Evolutionary conservation across 441 rosid genomes (phyloP).

Genomic region (Gossypium lobatum): DNA sequence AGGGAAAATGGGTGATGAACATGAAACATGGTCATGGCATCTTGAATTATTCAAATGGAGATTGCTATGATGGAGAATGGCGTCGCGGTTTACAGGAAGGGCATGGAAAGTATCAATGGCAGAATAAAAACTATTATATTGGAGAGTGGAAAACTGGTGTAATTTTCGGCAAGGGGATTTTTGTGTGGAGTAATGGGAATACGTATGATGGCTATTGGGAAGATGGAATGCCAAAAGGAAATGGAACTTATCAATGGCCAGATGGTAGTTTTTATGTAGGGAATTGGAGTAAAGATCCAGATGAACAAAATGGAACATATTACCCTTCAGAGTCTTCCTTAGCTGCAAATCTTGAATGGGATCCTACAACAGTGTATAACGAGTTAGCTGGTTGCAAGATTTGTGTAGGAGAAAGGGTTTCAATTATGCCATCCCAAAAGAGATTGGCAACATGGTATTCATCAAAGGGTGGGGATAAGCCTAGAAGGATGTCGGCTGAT

Average conservation of each 20-base stretch:
- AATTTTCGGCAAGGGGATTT: slow-evolving; percentile 45
- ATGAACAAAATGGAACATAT: slow-evolving; percentile 50
- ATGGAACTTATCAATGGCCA: slow-evolving; percentile 45
- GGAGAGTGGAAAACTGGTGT: slow-evolving; percentile 56
- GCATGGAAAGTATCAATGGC: slow-evolving; percentile 59
- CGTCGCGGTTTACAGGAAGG: slow-evolving; percentile 51
- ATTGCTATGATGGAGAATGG: slow-evolving; percentile 66
- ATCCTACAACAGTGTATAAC: slow-evolving; percentile 36
- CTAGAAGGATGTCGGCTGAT: slow-evolving; percentile 52
- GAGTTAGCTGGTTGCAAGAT: slow-evolving; percentile 30
- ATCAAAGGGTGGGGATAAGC: slow-evolving; percentile 36
- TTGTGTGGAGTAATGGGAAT: slow-evolving; percentile 45
- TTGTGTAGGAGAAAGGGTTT: slow-evolving; percentile 37
- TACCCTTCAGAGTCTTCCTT: slow-evolving; percentile 28
- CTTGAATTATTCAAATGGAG: slow-evolving; percentile 46
- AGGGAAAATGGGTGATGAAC: slow-evolving; percentile 63
- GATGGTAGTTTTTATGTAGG: slow-evolving; percentile 58
- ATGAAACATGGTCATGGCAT: slow-evolving; percentile 61
- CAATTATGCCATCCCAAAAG: slow-evolving; percentile 57
- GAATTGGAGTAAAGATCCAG: slow-evolving; percentile 48
- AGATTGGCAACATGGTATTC: slow-evolving; percentile 58
- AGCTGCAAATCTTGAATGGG: slow-evolving; percentile 37
- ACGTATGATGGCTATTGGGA: slow-evolving; percentile 60
- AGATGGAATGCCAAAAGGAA: slow-evolving; percentile 52
- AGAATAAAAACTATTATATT: slow-evolving; percentile 35